phyloP scores from a whole-genome alignment of 768 basidiomycete genomes.

The Hydnomerulius pinastri region DNA sequence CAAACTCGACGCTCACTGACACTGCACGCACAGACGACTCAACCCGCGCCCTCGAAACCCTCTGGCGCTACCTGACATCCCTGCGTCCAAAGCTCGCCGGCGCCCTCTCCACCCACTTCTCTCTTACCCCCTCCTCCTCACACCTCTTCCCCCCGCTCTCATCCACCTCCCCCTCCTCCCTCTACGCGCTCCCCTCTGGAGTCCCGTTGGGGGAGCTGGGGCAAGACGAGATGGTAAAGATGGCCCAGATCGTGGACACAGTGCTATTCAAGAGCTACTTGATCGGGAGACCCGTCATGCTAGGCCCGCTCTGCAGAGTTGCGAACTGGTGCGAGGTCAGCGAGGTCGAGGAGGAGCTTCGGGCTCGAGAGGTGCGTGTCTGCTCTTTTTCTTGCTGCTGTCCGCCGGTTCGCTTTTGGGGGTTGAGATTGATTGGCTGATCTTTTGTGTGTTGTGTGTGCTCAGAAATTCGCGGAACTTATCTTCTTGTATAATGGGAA shows the following conservation, averaged over 20 bases:
- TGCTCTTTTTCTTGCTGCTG: neutral
- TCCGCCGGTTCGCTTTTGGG: neutral
- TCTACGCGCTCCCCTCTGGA: conserved; percentile 73
- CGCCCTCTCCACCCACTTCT: conserved; percentile 67
- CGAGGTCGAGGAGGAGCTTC: conserved; percentile 87
- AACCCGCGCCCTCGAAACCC: conserved; percentile 78
- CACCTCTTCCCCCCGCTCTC: conserved; percentile 71
- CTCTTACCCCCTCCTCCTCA: conserved; percentile 71
- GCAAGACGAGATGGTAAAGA: conserved; percentile 83
- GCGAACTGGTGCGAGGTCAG: conserved; percentile 98
- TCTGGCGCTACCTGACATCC: conserved; percentile 87
- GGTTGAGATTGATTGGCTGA: neutral
- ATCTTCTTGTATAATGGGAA: conserved; percentile 91
- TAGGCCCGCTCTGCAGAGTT: conserved; percentile 86
- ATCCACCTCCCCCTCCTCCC: conserved; percentile 68
- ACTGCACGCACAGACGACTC: conserved; percentile 60
- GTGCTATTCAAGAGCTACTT: conserved; percentile 93
- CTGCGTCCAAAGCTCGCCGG: conserved; percentile 83
- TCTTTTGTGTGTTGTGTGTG: neutral
- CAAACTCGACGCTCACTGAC: too few species aligned
- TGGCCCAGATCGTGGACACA: conserved; percentile 93
- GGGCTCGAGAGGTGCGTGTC: conserved; percentile 66
- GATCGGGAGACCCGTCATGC: conserved; percentile 72
- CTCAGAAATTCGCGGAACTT: conserved; percentile 88
- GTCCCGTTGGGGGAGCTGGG: conserved; percentile 69